Evolutionary conservation across 2,329 filamentous ascomycete genomes (phyloP), one percentile per base, ranked within the genome.

Genomic region (Hirsutella rhossiliensis): DNA sequence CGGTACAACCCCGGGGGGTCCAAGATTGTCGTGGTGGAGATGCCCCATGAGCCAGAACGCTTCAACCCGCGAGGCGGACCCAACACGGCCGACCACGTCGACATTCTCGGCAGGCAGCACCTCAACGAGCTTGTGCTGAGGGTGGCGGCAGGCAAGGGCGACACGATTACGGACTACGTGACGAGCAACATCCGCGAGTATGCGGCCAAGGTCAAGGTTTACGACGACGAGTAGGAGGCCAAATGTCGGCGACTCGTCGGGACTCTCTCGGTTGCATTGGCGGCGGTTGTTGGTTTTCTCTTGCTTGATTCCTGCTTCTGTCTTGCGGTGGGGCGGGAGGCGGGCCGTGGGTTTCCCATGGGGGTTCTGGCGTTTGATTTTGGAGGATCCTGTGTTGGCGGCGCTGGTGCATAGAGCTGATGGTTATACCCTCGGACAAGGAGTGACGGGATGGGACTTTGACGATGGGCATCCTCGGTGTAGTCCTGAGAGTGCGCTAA

Each of bases 31-130:
- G 85, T 89, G 0, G 88, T 84, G 48, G 92, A 98, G 67, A 98
- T 98, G 92, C 85, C 82, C 1, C 92, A 98, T 58, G 89, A 97
- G 57, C 92, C 92, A 1, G 90, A 96, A 54, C 70, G 87, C 17
- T 98, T 96, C 62, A 90, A 82, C 54, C 87, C 92, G 1, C 72
- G 92, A 43, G 80, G 80, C 17, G 80, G 78, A 0, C 76, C 78
- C 20, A 78, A 78, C 47, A 80, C 75, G 48, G 89, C 88, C 13
- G 92, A 98, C 58, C 92, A 98, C 58, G 92, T 98, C 42, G 92
- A 98, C 59, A 98, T 98, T 46, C 72, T 98, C 3, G 92, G 92
- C 1, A 72, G 92, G 28, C 81, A 88, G 52, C 87, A 80, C 29
- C 71, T 98, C 23, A 98, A 98, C 56, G 92, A 98, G 62, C 67